phyloP scores from a whole-genome alignment of 805 yeast genomes.

The Metschnikowia shivogae region DNA sequence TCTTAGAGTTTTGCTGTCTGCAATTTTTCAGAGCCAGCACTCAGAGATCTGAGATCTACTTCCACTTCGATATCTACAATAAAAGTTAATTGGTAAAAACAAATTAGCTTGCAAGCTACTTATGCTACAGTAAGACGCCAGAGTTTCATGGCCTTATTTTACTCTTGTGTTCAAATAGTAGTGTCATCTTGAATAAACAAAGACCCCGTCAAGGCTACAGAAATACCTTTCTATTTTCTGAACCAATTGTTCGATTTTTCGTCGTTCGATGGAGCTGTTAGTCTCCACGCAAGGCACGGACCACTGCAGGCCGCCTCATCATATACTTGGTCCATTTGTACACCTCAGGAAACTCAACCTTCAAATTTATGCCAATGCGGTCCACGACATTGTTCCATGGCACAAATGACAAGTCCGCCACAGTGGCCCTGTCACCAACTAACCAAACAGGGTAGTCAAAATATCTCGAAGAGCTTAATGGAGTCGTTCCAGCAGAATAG shows the following conservation, averaged over 20 bases:
- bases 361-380: slow-evolving; percentile 83
- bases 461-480: slow-evolving; percentile 76
- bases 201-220: too few relatives aligned
- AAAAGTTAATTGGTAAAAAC: too few relatives aligned
- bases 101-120: too few relatives aligned
- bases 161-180: too few relatives aligned
- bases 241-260: too few relatives aligned
- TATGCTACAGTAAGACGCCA: too few relatives aligned
- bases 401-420: slow-evolving; percentile 89
- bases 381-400: slow-evolving; percentile 98
- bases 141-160: too few relatives aligned
- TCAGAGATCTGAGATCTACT: too few relatives aligned
- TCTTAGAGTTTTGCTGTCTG: background rate
- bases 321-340: slow-evolving; percentile 92
- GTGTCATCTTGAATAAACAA: too few relatives aligned
- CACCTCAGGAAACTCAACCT: slow-evolving; percentile 88
- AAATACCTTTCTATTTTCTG: too few relatives aligned
- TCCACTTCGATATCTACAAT: too few relatives aligned
- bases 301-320: slow-evolving; percentile 93
- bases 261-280: slow-evolving; percentile 6
- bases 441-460: slow-evolving; percentile 95
- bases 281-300: slow-evolving; percentile 79
- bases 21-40: too few relatives aligned
- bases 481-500: slow-evolving; percentile 83
- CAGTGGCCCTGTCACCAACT: slow-evolving; percentile 74